Base-by-base conservation (phyloP, 2,329 filamentous ascomycete genomes). In the Dactylellina haptotyla region DNA sequence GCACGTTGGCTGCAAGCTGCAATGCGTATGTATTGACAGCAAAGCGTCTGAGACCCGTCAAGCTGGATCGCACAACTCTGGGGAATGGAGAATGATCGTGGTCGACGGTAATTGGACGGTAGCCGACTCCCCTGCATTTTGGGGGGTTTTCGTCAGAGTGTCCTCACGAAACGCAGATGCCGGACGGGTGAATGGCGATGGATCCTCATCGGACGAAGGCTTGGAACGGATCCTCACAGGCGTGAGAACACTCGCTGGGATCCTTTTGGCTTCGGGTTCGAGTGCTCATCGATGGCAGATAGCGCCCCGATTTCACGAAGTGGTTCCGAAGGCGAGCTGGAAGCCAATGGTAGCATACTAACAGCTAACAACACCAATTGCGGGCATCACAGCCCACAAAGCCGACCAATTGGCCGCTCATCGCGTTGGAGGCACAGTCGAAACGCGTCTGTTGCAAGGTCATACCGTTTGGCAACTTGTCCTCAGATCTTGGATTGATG, bases 21-120 rank as follows among this genome's bases (percentile, higher is more conserved):
- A 73, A 73, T 73, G 69, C 61, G 69, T 73, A 73, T 73, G 69
- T 73, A 73, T 56, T 66, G 69, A 73, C 69, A 73, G 69, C 69
- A 62, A 66, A 73, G 69, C 69, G 69, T 73, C 54, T 69, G 26
- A 56, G 69, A 73, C 69, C 69, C 69, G 69, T 59, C 56, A 20
- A 54, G 57, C 34, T 65, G 67, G 67, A 65, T 66, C 58, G 61
- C 56, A 39, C 39, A 61, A 18, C 26, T 66, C 54, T 32, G 32
- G 23, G 54, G 69, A 66, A 62, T 73, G 61, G 54, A 65, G 56
- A 62, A 72, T 62, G 61, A 57, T 73, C 69, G 69, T 73, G 69
- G 69, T 73, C 69, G 69, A 73, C 53, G 43, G 41, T 46, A 20
- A 73, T 73, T 73, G 69, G 69, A 59, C 43, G 45, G 56, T 59